Base-by-base conservation (phyloP, 2,329 filamentous ascomycete genomes). In the Bimuria novae-zelandiae region DNA sequence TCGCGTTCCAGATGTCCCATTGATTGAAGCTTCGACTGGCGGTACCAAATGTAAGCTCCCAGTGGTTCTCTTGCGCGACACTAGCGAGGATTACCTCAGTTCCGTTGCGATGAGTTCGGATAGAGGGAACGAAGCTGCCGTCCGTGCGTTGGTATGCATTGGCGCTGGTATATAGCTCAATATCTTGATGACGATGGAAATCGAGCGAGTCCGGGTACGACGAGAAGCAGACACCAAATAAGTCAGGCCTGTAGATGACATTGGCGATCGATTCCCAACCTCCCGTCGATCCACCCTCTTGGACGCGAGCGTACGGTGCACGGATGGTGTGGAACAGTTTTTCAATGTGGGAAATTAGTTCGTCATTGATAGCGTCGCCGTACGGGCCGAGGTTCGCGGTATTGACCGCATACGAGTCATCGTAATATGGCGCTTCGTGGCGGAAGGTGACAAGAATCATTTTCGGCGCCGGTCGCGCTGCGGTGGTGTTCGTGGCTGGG, bases 301-400 rank as follows among this genome's bases (percentile, higher is more conserved):
- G 72, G 12, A 76, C 63, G 8, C 73, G 68, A 3, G 71, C 73
- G 39, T 73, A 73, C 0, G 73, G 71, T 14, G 63, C 61, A 7
- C 61, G 58, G 30, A 76, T 74, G 0, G 70, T 75, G 51, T 70
- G 65, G 65, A 73, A 76, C 1, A 39, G 62, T 8, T 55, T 45
- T 29, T 75, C 72, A 21, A 75, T 55, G 25, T 65, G 49, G 0
- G 73, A 71, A 6, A 75, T 65, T 2, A 75, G 61, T 44, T 75
- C 73, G n/a, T 75, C 71, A 54, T 75, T 75, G 58, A 75, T 67
- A 1, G 72, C 72, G 21, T 74, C 72, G 8, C 73, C 73, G 33
- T 70, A 75, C 3, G 73, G 73, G 3, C 73, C 73, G 6, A 75
- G 58, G 41, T 75, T 75, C 2, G 72, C 71, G 0, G 70, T 73